phyloP scores from a whole-genome alignment of 2,329 filamentous ascomycete species.

The Metarhizium album region DNA sequence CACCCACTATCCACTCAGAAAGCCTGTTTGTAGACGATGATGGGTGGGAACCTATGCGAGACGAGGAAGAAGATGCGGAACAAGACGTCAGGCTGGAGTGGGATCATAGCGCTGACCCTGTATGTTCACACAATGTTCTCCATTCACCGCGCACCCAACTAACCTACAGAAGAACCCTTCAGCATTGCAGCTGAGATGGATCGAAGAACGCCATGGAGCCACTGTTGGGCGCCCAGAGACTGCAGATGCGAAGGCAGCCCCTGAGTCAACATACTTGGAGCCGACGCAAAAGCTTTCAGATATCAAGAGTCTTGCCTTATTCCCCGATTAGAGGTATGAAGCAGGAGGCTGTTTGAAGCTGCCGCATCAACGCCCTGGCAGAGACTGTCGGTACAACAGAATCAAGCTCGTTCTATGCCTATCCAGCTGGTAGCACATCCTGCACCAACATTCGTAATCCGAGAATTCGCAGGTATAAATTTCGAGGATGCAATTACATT shows the following conservation, averaged over 20 bases:
- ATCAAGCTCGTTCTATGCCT: constrained; percentile 26
- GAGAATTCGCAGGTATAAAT: constrained; percentile 37
- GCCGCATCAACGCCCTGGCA: not conserved
- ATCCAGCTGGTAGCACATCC: constrained; percentile 89
- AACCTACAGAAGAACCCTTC: constrained; percentile 31
- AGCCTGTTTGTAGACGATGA: constrained; percentile 70
- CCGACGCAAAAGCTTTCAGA: constrained; percentile 68
- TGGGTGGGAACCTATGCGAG: constrained; percentile 58
- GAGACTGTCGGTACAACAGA: not conserved
- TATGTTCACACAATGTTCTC: constrained; percentile 26
- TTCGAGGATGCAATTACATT: constrained; percentile 53
- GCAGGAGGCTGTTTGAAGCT: not conserved
- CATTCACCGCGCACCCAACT: constrained; percentile 11
- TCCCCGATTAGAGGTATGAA: constrained; percentile 21
- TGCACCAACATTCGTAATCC: constrained; percentile 57
- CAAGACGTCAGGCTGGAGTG: constrained; percentile 60
- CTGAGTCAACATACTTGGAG: constrained; percentile 36
- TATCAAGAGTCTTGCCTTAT: constrained; percentile 38
- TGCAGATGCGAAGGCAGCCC: constrained; percentile 13
- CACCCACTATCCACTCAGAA: constrained; percentile 50
- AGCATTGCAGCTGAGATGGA: constrained; percentile 31
- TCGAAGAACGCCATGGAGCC: constrained; percentile 15
- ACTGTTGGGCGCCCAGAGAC: constrained; percentile 12
- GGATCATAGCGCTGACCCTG: constrained; percentile 57
- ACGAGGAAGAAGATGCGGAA: constrained; percentile 51